Percentiles rank a stretch among this genome's conserved stretches.
Conservation (phyloP, 2,329 filamentous ascomycete species). For the Ascochyta koolunga region DNA sequence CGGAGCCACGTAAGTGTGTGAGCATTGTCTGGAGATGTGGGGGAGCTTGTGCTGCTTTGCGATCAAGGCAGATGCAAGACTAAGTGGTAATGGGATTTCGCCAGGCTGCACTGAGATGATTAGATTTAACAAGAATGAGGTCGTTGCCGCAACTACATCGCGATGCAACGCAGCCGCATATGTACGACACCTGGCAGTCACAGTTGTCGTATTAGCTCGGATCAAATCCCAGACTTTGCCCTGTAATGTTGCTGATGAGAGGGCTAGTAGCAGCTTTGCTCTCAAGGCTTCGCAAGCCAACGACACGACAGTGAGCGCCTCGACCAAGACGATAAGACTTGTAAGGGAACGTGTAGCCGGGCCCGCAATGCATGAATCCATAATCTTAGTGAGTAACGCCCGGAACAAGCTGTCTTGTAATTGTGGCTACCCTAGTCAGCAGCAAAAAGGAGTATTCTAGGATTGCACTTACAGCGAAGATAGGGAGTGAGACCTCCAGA, state of each 20-base stretch:
- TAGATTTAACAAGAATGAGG: conserved; percentile 38
- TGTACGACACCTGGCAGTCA: conserved; percentile 19
- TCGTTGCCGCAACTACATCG: conserved; percentile 28
- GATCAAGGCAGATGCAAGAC: conserved; percentile 31
- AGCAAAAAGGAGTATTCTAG: background rate
- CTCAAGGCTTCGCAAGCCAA: conserved; percentile 23
- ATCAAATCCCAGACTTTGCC: conserved; percentile 28
- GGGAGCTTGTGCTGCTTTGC: conserved; percentile 35
- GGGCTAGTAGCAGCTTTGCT: conserved; percentile 27
- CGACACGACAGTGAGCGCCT: conserved; percentile 24
- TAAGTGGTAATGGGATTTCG: conserved; percentile 22
- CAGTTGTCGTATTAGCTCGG: background rate
- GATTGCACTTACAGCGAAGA: conserved; percentile 34
- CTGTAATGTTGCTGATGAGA: conserved; percentile 36
- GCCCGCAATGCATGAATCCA: conserved; percentile 21
- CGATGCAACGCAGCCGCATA: conserved; percentile 19
- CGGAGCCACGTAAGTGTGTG: conserved; percentile 14
- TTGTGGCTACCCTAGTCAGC: conserved; percentile 25
- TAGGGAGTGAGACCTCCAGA: conserved; percentile 32
- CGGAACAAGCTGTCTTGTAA: conserved; percentile 23
- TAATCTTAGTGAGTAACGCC: conserved; percentile 20
- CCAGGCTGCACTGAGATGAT: conserved; percentile 24
- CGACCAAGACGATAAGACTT: conserved; percentile 20
- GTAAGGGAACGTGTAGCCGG: conserved; percentile 11
- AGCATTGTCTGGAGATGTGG: conserved; percentile 17